These are phyloP conservation scores for Apiotrichum gracile DNA, from an alignment of 1,284 basidiomycete species.

Conservation along the genomic window DNA sequence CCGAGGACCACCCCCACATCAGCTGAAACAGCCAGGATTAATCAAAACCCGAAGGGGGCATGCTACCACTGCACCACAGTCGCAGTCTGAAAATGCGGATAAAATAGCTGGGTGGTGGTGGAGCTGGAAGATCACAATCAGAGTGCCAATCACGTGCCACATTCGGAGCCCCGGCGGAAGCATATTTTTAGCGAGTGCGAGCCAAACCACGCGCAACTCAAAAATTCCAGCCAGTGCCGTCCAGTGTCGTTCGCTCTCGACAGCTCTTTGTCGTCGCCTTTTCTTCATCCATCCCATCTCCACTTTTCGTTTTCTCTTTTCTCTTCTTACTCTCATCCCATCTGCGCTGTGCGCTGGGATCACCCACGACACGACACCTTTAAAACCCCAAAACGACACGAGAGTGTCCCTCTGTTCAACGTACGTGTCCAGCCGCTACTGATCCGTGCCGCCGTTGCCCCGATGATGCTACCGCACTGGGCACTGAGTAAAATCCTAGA, in stretches of 20 bases:
- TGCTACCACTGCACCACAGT: not conserved
- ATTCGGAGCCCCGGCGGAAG: too few relatives aligned
- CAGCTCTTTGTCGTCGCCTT: not conserved
- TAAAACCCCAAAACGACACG: not conserved
- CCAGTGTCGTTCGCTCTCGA: not conserved
- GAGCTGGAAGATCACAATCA: too few relatives aligned
- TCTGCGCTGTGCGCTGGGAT: not conserved
- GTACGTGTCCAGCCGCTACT: not conserved
- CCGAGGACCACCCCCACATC: not conserved
- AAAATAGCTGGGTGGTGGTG: too few relatives aligned
- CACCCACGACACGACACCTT: not conserved
- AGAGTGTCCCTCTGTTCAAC: not conserved
- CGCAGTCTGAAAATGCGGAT: too few relatives aligned
- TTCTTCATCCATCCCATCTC: not conserved
- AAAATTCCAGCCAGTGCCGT: not conserved
- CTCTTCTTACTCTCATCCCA: not conserved
- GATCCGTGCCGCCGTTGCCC: not conserved
- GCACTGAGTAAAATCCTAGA: conserved; percentile 43
- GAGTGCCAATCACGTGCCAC: too few relatives aligned
- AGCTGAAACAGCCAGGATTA: not conserved
- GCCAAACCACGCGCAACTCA: too few relatives aligned
- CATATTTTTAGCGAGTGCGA: too few relatives aligned
- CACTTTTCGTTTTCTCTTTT: not conserved
- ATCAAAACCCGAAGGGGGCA: not conserved
- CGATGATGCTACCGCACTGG: conserved; percentile 46